These are phyloP conservation scores for Cylindrodendrum hubeiense DNA, from an alignment of 2,329 filamentous ascomycete genomes.

Conservation along the genomic window DNA sequence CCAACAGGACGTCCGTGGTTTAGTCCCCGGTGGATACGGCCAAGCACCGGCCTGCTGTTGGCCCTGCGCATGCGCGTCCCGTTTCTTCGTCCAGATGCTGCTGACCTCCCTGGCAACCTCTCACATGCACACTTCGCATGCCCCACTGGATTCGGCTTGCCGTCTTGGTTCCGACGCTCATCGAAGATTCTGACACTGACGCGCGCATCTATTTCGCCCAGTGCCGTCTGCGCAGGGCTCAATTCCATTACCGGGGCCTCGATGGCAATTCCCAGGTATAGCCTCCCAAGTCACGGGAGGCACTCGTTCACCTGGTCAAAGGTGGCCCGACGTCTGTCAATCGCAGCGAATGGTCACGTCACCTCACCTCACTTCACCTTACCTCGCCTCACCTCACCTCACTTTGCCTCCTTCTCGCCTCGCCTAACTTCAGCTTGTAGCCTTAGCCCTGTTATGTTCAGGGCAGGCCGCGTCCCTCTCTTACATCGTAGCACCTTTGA, in stretches of 20 bases:
- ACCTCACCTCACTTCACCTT: constrained; percentile 35
- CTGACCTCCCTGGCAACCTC: constrained; percentile 19
- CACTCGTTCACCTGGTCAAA: constrained; percentile 33
- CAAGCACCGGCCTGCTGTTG: constrained; percentile 37
- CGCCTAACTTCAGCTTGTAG: constrained; percentile 29
- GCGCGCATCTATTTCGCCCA: constrained; percentile 8
- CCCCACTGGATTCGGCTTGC: constrained; percentile 11
- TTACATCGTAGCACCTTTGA: background rate
- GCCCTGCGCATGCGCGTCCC: constrained; percentile 35
- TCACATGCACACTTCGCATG: constrained; percentile 24
- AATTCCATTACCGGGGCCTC: constrained; percentile 5
- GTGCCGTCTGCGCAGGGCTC: background rate
- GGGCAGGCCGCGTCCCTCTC: background rate
- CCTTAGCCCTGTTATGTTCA: constrained; percentile 2
- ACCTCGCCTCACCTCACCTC: constrained; percentile 19
- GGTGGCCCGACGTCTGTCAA: constrained; percentile 35
- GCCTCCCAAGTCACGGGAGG: constrained; percentile 16
- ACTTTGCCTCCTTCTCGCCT: constrained; percentile 22
- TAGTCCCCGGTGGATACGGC: constrained; percentile 34
- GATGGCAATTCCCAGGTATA: constrained; percentile 2
- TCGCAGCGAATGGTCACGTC: constrained; percentile 31
- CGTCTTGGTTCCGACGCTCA: background rate
- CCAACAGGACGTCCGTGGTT: constrained; percentile 27
- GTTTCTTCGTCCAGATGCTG: constrained; percentile 23
- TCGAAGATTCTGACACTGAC: constrained; percentile 16